These are phyloP conservation scores for Babesia microti DNA, from an alignment of 169 alveolate genomes.

Conservation along the genomic window DNA sequence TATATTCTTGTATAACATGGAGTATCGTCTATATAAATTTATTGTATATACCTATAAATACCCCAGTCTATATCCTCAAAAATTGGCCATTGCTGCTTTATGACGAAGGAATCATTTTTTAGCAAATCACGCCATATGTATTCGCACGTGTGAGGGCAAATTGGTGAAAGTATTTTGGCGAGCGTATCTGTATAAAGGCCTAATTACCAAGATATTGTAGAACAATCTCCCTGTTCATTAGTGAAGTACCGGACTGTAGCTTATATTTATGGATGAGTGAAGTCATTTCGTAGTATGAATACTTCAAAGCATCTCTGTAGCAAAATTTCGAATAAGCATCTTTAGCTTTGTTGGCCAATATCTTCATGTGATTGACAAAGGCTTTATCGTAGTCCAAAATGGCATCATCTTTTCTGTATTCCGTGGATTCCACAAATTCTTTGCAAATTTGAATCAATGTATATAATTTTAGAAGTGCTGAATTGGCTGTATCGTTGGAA, in stretches of 20 bases:
- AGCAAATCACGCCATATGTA: slow-evolving; percentile 75
- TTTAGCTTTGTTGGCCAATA: slow-evolving; percentile 57
- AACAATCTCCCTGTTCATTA: slow-evolving; percentile 16
- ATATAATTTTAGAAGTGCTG: slow-evolving; percentile 69
- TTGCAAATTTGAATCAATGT: slow-evolving; percentile 50
- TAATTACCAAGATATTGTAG: slow-evolving; percentile 13
- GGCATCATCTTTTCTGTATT: slow-evolving; percentile 5
- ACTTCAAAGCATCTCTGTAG: slow-evolving; percentile 76
- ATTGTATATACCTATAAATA: slow-evolving; percentile 46
- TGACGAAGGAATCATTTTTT: slow-evolving; percentile 48
- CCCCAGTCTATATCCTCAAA: slow-evolving; percentile 44
- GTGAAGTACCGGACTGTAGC: slow-evolving; percentile 43
- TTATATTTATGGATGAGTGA: slow-evolving; percentile 54
- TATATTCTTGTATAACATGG: slow-evolving; percentile 24
- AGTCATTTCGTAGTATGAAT: slow-evolving; percentile 69
- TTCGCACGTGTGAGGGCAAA: slow-evolving; percentile 82
- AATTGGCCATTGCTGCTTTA: slow-evolving; percentile 69
- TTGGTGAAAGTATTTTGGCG: slow-evolving; percentile 67
- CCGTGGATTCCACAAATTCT: slow-evolving; percentile 38
- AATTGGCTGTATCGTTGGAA: slow-evolving; percentile 69
- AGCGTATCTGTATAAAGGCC: slow-evolving; percentile 55
- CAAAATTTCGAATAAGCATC: slow-evolving; percentile 61
- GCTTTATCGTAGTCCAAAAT: slow-evolving; percentile 50
- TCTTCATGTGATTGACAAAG: slow-evolving; percentile 68
- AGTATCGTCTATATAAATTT: slow-evolving; percentile 3